These are phyloP conservation scores for Pascua guehoae DNA, from an alignment of 1,284 basidiomycete genomes.

Conservation along the genomic window DNA sequence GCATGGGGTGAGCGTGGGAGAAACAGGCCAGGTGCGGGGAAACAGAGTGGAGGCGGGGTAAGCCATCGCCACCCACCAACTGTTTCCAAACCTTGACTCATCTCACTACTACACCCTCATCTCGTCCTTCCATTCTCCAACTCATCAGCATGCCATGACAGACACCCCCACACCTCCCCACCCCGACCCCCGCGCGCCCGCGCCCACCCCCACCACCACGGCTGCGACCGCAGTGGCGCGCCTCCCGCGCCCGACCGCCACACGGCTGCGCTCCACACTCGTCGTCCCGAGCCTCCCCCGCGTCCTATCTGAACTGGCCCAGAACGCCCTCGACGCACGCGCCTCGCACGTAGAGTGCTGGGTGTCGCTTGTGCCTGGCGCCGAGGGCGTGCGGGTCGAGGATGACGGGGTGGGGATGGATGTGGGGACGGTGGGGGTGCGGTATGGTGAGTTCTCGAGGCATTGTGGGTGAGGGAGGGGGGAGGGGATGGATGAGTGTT, in stretches of 20 bases:
- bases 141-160: too few relatives aligned
- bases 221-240: not conserved
- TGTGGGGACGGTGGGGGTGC: slow-evolving; percentile 57
- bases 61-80: too few relatives aligned
- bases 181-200: too few relatives aligned
- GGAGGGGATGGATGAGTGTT: slow-evolving; percentile 4
- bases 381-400: slow-evolving; percentile 63
- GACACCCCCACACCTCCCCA: too few relatives aligned
- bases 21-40: too few relatives aligned
- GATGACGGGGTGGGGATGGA: slow-evolving; percentile 79
- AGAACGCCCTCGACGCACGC: slow-evolving; percentile 64
- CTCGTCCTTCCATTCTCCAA: too few relatives aligned
- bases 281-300: slow-evolving; percentile 75
- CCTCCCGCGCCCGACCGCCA: slow-evolving; percentile 10
- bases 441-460: slow-evolving; percentile 60
- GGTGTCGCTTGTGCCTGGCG: slow-evolving; percentile 58
- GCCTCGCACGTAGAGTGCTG: slow-evolving; percentile 43
- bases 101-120: too few relatives aligned
- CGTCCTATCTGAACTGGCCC: slow-evolving; percentile 74
- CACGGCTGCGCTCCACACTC: slow-evolving; percentile 66
- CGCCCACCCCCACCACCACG: too few relatives aligned
- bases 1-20: too few relatives aligned
- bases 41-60: too few relatives aligned
- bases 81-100: too few relatives aligned
- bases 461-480: too few relatives aligned